These are phyloP conservation scores for Suillus occidentalis DNA, from an alignment of 768 basidiomycete species.

Conservation along the genomic window DNA sequence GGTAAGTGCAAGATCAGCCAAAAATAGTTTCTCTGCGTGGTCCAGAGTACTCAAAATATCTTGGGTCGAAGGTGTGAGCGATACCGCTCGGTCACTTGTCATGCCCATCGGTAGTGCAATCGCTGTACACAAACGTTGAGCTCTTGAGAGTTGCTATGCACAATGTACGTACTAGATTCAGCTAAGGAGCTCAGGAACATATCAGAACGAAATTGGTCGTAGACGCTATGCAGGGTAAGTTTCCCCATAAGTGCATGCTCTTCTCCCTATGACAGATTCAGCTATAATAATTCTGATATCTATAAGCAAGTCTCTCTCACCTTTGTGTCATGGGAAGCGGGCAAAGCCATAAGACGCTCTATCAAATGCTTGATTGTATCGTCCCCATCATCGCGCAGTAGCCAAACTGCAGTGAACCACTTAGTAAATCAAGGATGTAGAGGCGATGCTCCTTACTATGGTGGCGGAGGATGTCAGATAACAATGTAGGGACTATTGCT, in stretches of 20 bases:
- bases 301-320: conserved; percentile 34
- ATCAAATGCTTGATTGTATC: conserved; percentile 55
- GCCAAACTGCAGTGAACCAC: conserved; percentile 51
- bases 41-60: conserved; percentile 63
- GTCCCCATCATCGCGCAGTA: conserved; percentile 56
- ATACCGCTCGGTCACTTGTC: conserved; percentile 42
- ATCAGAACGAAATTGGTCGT: conserved; percentile 77
- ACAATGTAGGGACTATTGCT: conserved; percentile 56
- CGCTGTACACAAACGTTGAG: conserved; percentile 44
- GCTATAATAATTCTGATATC: background rate
- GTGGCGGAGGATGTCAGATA: conserved; percentile 62
- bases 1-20: conserved; percentile 58
- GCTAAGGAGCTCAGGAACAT: conserved; percentile 88
- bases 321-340: conserved; percentile 57
- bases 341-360: conserved; percentile 55
- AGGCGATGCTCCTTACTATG: conserved; percentile 51
- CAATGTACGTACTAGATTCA: conserved; percentile 76
- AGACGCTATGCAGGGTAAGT: conserved; percentile 75
- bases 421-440: conserved; percentile 9
- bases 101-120: conserved; percentile 84
- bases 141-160: background rate
- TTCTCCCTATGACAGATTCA: conserved; percentile 54
- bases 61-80: conserved; percentile 45
- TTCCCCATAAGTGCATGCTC: conserved; percentile 74
- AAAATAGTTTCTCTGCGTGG: conserved; percentile 70